Evolutionary conservation across 441 rosid species (phyloP).

Genomic region (Euphorbia corollata): DNA sequence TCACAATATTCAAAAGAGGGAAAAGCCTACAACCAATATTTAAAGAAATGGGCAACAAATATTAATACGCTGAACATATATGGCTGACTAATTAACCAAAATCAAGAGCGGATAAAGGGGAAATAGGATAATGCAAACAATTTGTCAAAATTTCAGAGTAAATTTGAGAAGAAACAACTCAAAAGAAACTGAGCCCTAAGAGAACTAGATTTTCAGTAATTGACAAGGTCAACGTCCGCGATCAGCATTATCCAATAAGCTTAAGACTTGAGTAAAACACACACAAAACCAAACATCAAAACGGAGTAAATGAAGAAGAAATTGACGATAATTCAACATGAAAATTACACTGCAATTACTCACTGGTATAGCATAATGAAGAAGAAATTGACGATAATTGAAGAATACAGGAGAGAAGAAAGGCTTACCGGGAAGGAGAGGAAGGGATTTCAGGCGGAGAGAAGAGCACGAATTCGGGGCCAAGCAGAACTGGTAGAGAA

Average conservation of each 20-base stretch:
- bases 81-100: background rate
- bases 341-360: background rate
- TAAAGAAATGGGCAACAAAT: background rate
- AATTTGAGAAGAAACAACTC: background rate
- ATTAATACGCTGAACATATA: background rate
- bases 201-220: background rate
- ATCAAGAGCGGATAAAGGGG: background rate
- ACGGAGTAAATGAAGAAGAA: background rate
- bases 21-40: background rate
- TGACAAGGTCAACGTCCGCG: background rate
- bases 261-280: background rate
- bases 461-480: too few species aligned
- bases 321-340: background rate
- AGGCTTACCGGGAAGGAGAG: slow-evolving; percentile 9
- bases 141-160: slow-evolving; percentile 1
- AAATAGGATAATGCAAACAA: background rate
- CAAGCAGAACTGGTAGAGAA: too few species aligned
- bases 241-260: background rate
- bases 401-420: slow-evolving; percentile 1
- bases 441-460: slow-evolving; percentile 15
- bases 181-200: background rate
- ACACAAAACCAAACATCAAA: background rate
- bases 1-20: background rate
- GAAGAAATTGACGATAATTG: background rate
- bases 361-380: background rate